Percentiles rank a stretch among this genome's conserved stretches.
These are phyloP conservation scores for Asterionellopsis glacialis DNA, from an alignment of 108 stramenopile species.

Conservation along the genomic window DNA sequence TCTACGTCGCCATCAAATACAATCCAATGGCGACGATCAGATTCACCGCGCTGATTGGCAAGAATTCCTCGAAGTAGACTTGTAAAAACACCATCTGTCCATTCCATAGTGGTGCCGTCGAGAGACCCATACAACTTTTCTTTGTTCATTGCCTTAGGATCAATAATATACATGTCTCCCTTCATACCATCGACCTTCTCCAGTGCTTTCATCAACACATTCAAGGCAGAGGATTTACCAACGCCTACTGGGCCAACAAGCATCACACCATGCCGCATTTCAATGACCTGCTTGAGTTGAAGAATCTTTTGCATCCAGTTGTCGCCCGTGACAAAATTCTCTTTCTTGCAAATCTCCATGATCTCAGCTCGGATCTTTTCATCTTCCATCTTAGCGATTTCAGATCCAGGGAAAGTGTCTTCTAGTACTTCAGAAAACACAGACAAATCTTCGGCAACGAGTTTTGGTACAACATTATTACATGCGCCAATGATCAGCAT, in stretches of 20 bases:
- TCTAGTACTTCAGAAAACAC: slow-evolving; percentile 80
- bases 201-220: slow-evolving; percentile 72
- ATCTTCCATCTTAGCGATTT: slow-evolving; percentile 78
- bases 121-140: slow-evolving; percentile 90
- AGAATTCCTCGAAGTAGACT: slow-evolving; percentile 73
- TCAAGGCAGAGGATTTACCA: slow-evolving; percentile 72
- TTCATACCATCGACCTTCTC: slow-evolving; percentile 83
- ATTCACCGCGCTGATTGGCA: slow-evolving; percentile 93
- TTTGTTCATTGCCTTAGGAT: slow-evolving; percentile 95
- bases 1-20: slow-evolving; percentile 98
- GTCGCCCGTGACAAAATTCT: slow-evolving; percentile 54
- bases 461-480: slow-evolving; percentile 96
- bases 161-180: slow-evolving; percentile 91
- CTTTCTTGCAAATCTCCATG: slow-evolving; percentile 54
- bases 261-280: slow-evolving; percentile 96
- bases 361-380: slow-evolving; percentile 63
- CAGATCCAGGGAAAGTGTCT: slow-evolving; percentile 89
- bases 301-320: slow-evolving; percentile 92
- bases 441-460: slow-evolving; percentile 86
- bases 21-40: slow-evolving; percentile 89
- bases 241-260: slow-evolving; percentile 89
- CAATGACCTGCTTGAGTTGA: slow-evolving; percentile 92
- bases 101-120: slow-evolving; percentile 97
- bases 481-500: slow-evolving; percentile 90
- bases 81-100: slow-evolving; percentile 99